Percentiles rank a stretch among this genome's conserved stretches.
Conservation (phyloP, 345 rosid genomes). For the Lepidium aucheri region DNA sequence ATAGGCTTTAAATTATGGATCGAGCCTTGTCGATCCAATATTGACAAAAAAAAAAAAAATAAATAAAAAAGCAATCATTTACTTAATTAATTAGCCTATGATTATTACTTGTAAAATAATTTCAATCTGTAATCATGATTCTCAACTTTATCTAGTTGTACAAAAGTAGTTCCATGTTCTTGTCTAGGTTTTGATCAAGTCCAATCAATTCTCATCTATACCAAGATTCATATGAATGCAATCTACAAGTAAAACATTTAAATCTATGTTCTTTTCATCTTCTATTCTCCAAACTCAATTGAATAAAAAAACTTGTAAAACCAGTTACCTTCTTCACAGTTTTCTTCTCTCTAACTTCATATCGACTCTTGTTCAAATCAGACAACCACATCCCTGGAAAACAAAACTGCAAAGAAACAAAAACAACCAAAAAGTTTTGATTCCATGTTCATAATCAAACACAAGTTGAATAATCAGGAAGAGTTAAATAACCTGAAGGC, state of each 20-base stretch:
- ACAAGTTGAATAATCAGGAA: too few species aligned
- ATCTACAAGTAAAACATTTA: background rate
- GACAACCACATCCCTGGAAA: constrained; percentile 63
- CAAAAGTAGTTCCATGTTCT: constrained; percentile 4
- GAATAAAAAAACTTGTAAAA: background rate
- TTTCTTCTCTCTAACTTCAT: constrained; percentile 67
- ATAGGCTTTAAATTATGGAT: too few species aligned
- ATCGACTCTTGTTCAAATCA: constrained; percentile 46
- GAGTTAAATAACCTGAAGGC: constrained; percentile 31
- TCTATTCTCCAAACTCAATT: too few species aligned
- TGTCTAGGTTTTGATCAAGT: background rate
- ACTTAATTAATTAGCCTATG: background rate
- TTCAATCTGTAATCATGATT: background rate
- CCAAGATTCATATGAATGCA: background rate
- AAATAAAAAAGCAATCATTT: background rate
- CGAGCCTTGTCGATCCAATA: too few species aligned
- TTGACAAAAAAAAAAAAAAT: too few species aligned
- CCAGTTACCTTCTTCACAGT: constrained; percentile 49
- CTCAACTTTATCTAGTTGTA: background rate
- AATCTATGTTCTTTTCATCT: background rate
- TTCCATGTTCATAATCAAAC: too few species aligned
- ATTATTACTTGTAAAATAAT: background rate
- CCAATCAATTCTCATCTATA: background rate
- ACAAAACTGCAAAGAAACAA: constrained; percentile 43
- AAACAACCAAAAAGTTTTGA: background rate